Base-by-base conservation (phyloP, 2,329 filamentous ascomycete genomes). In the Chaetoscypha palmicola region DNA sequence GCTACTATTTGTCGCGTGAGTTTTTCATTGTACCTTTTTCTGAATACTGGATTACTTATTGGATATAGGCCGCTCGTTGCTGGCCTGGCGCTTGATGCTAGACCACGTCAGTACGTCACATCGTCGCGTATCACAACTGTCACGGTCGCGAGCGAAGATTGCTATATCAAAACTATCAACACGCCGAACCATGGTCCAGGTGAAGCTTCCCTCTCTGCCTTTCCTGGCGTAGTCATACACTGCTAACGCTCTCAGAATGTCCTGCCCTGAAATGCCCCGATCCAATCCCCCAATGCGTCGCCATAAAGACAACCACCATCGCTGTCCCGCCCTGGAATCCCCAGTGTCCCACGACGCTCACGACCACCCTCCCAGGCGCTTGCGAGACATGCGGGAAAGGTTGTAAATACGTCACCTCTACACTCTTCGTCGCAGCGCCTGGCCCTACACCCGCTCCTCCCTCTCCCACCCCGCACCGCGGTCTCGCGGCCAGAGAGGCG, bases 321-420 rank as follows among this genome's bases (percentile, higher is more conserved):
- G 59, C 56, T 39, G 59, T 67, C 3, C 67, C 67, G 12, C 66
- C 65, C 49, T 46, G 52, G 28, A 64, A 63, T 16, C 52, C 62
- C 41, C 66, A 63, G 55, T 70, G 67, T 53, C 60, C 60, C n/a
- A 53, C 45, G 8, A 70, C 66, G 7, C 48, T 60, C 5, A 64
- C 60, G 5, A 40, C 47, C 11, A 55, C 49, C 11, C 44, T 55
- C 7, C 52, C 51, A 14, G 51, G 46, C 9, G 41, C 46, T 9
- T 62, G 59, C 45, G 53, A 53, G 5, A 46, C 40, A 22, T 64
- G 62, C 48, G 30, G 16, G n/a, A 58, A 49, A 9, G 51, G 52
- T 14, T 64, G 62, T 35, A 48, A 51, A 1, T 51, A 54, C 10
- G 19, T 17, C 4, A 44, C 34, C 3, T 36, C 46, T 2, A 50